Base-by-base conservation (phyloP, 1,284 basidiomycete genomes). In the Trichosporon sp. region DNA sequence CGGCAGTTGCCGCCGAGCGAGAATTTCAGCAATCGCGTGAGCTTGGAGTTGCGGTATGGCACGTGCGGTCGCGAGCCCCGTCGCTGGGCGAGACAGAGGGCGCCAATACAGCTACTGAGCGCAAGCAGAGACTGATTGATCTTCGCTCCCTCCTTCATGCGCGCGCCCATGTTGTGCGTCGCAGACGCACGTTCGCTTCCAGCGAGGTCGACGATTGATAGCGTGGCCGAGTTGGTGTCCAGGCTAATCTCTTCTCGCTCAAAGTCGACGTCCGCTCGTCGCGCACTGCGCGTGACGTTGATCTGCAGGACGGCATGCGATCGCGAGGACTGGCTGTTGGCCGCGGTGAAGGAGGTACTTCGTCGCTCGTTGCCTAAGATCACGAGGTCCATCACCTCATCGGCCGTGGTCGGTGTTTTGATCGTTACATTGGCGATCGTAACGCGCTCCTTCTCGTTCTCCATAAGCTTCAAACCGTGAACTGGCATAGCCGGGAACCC, bases 91-190 rank as follows among this genome's bases (percentile, higher is more conserved):
- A 69, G 65, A 57, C 94, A 97, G 56, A 98, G 87, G 4, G 95
- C 93, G 71, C 95, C 95, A 81, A 98, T 97, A 80, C 94, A 96
- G 79, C 94, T 95, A 34, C 93, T 92, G 32, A 98, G 86, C 4
- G 95, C 92, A 57, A 98, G 87, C 6, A 98, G 86, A 16, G 93
- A 96, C 80, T 96, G 94, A 83, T 98, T 97, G 83, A 97, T 97
- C 75, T 96, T 95, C 49, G 94, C 93, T 36, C 95, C 95, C 78
- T 98, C 95, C 34, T 95, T 88, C 89, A 97, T 92, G 27, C 95
- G 88, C 71, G 93, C 89, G n/a, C 95, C 95, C 88, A 95, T 94
- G 79, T 98, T 97, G 56, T 85, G 88, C 0, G 95, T 97, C 0
- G 92, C 94, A 9, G 92, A 90, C 9, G 95, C 95, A 23, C 95